Base-by-base conservation (phyloP, 1,284 basidiomycete species). In the Austroboletus novae-zelandiae region DNA sequence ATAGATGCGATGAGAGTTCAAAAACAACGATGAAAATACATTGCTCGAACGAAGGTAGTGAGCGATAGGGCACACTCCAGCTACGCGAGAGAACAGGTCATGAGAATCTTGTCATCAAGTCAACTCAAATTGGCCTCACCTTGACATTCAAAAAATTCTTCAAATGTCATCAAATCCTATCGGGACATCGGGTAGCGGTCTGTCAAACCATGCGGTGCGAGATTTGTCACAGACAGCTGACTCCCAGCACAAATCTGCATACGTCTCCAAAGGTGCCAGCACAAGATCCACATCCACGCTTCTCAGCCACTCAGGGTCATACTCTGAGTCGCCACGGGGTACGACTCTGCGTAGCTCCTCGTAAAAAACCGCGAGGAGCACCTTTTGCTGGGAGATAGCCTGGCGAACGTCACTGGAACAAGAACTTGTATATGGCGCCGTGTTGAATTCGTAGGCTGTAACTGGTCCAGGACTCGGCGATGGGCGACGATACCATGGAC, bases 341-440 rank as follows among this genome's bases (percentile, higher is more conserved):
- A 66, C 47, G 18, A 45, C 54, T 23, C 68, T 54, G 15, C 49
- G 60, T 18, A 67, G 45, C 32, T 67, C 65, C 8, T 58, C 52
- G 43, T 70, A 53, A 45, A 70, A 70, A 17, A 70, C 32, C 17
- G 54, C 51, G 9, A 67, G 63, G 14, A 67, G 60, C 31, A 66
- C 53, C 13, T 69, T 64, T 31, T 67, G 65, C 40, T 67, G 65
- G 1, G 63, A 56, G 18, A 67, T 69, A 2, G 44, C 65, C 39
- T 67, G 65, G 31, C 65, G 66, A 9, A 67, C 59, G 29, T 68
- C 66, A 27, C 41, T 57, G 10, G 68, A 67, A 39, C 65, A 67
- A 9, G 68, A 70, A 11, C 42, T 43, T 36, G 56, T 56, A 17
- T 55, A 66, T 40, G 45, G 43, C 4, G 56, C 54, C 20, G 55